These are phyloP conservation scores for Aspergillus flavus DNA, from an alignment of 2,329 filamentous ascomycete genomes.

Conservation along the genomic window DNA sequence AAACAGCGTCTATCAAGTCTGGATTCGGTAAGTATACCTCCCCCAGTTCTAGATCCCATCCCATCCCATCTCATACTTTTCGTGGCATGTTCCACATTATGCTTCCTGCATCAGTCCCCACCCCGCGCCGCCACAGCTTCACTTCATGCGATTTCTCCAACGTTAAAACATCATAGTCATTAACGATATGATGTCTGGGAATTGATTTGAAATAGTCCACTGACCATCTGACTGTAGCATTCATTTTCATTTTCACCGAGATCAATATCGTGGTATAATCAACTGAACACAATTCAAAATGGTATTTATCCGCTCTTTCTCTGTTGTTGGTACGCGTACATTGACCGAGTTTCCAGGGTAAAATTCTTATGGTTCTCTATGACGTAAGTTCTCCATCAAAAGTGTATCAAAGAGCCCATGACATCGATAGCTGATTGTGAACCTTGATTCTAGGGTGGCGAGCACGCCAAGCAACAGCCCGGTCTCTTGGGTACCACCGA, in stretches of 20 bases:
- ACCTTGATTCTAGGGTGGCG: slow-evolving; percentile 59
- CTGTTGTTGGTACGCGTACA: slow-evolving; percentile 57
- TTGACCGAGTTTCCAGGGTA: slow-evolving; percentile 78
- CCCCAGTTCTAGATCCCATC: not conserved
- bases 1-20: slow-evolving; percentile 6
- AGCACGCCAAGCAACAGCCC: slow-evolving; percentile 88
- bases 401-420: not conserved
- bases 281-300: slow-evolving; percentile 46
- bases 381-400: slow-evolving; percentile 62
- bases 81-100: not conserved
- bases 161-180: not conserved
- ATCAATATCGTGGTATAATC: not conserved
- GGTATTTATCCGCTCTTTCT: slow-evolving; percentile 66
- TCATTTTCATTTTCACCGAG: not conserved
- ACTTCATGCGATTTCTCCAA: not conserved
- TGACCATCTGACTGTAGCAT: not conserved
- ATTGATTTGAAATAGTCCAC: slow-evolving; percentile 2
- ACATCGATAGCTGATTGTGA: slow-evolving; percentile 13
- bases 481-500: slow-evolving; percentile 91
- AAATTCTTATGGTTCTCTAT: slow-evolving; percentile 92
- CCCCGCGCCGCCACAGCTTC: too few species aligned
- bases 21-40: not conserved
- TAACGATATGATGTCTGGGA: not conserved
- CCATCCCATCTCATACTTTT: not conserved
- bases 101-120: not conserved